Conservation (phyloP, 352 stramenopile genomes). For the Pythium scleroteichum region DNA sequence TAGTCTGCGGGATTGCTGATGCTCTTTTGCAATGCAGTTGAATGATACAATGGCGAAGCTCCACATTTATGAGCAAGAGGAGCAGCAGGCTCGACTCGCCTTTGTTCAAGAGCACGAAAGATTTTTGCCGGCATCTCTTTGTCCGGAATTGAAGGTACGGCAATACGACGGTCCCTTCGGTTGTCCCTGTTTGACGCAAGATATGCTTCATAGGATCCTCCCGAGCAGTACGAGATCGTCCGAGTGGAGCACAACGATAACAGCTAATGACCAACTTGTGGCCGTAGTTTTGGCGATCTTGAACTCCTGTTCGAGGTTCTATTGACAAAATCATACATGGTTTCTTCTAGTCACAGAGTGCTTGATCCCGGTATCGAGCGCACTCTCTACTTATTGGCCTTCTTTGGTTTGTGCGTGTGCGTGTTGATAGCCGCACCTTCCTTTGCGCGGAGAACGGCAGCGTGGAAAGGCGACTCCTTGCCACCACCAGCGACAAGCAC, state of each 20-base stretch:
- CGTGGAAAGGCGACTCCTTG: slow-evolving; percentile 63
- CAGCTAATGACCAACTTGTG: slow-evolving; percentile 9
- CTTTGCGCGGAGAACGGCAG: slow-evolving; percentile 68
- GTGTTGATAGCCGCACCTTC: slow-evolving; percentile 68
- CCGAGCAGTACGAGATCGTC: slow-evolving; percentile 53
- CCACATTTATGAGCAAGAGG: slow-evolving; percentile 46
- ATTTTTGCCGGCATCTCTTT: slow-evolving; percentile 71
- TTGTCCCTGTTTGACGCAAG: not conserved
- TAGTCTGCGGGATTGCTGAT: not conserved
- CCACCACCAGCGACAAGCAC: slow-evolving; percentile 35
- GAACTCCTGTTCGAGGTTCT: slow-evolving; percentile 10
- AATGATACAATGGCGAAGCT: slow-evolving; percentile 57
- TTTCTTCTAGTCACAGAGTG: not conserved
- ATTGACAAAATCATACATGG: slow-evolving; percentile 23
- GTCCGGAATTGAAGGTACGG: slow-evolving; percentile 67
- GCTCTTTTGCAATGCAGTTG: slow-evolving; percentile 34
- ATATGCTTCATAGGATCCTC: slow-evolving; percentile 39
- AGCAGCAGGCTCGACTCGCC: slow-evolving; percentile 36
- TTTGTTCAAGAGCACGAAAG: slow-evolving; percentile 67
- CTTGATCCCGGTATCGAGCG: not conserved
- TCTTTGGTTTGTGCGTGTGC: slow-evolving; percentile 63
- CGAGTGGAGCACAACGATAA: slow-evolving; percentile 14
- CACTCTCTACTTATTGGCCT: slow-evolving; percentile 37
- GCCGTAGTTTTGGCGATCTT: not conserved
- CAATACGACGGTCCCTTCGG: no score